Conservation (phyloP, 139 green algal species). For the Picochlorum costavermella region DNA sequence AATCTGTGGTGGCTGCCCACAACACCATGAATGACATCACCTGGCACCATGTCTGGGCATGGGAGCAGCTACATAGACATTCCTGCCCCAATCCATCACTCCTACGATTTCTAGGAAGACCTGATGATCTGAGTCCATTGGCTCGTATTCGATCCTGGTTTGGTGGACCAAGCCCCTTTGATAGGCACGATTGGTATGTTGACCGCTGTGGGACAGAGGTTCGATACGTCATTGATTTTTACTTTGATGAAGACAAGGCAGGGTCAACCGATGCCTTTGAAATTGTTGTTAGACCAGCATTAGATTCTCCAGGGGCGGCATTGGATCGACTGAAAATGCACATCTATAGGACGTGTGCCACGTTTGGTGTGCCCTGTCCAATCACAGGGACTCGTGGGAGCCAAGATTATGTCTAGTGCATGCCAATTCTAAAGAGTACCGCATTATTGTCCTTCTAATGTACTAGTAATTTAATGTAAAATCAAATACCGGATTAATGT, state of each 20-base stretch:
- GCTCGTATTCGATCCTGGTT: slow-evolving; percentile 56
- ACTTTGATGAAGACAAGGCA: slow-evolving; percentile 88
- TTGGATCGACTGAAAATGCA: slow-evolving; percentile 85
- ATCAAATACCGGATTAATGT: too few species aligned
- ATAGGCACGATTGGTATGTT: slow-evolving; percentile 93
- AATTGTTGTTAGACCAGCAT: slow-evolving; percentile 70
- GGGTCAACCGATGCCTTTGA: slow-evolving; percentile 67
- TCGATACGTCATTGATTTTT: slow-evolving; percentile 96
- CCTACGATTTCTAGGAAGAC: slow-evolving; percentile 72
- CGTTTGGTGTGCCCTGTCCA: slow-evolving; percentile 81
- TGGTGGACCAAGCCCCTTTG: slow-evolving; percentile 70
- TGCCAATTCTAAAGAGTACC: too few species aligned
- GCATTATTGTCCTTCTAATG: too few species aligned
- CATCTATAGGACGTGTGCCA: slow-evolving; percentile 76
- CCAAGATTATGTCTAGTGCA: too few species aligned
- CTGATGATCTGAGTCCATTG: slow-evolving; percentile 79
- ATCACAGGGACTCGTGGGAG: slow-evolving; percentile 49
- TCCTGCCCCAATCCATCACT: slow-evolving; percentile 64
- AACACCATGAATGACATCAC: slow-evolving; percentile 91
- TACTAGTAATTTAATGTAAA: too few species aligned
- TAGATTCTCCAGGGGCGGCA: slow-evolving; percentile 61
- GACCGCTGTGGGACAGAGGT: slow-evolving; percentile 75
- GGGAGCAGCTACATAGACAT: slow-evolving; percentile 75
- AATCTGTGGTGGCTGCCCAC: slow-evolving; percentile 64
- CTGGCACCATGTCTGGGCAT: slow-evolving; percentile 62